Conservation (phyloP, 2,329 filamentous ascomycete species). For the Coniochaeta pulveracea region DNA sequence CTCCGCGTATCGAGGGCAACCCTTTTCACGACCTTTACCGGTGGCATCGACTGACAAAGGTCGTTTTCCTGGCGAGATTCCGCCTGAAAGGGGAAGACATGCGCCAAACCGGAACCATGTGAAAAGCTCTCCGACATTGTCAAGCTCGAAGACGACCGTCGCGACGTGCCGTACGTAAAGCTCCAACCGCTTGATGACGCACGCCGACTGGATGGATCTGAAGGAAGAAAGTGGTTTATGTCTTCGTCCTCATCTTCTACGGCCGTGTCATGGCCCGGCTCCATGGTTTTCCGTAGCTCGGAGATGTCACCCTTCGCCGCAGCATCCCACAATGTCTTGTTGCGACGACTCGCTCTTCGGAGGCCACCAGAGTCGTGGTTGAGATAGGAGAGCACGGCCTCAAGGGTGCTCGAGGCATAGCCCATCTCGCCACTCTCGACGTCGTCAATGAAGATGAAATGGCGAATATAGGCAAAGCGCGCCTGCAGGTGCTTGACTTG, state of each 20-base stretch:
- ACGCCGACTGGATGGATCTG: constrained; percentile 28
- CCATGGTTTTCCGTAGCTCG: constrained; percentile 67
- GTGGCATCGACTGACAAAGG: constrained; percentile 17
- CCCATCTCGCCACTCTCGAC: constrained; percentile 94
- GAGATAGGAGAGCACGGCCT: constrained; percentile 85
- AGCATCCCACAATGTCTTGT: constrained; percentile 81
- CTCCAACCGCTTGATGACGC: constrained; percentile 34
- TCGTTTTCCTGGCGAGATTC: constrained; percentile 14
- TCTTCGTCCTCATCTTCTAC: constrained; percentile 28
- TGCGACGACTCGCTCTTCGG: constrained; percentile 74
- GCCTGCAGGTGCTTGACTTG: constrained; percentile 82
- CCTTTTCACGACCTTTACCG: constrained; percentile 52
- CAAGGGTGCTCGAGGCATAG: constrained; percentile 90
- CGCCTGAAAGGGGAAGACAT: constrained; percentile 82
- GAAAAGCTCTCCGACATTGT: constrained; percentile 39
- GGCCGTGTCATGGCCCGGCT: constrained; percentile 46
- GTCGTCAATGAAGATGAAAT: constrained; percentile 96
- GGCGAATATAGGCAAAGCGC: constrained; percentile 84
- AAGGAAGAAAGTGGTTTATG: too few species aligned
- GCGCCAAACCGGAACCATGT: constrained; percentile 51
- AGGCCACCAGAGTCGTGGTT: constrained; percentile 71
- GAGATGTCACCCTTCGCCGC: constrained; percentile 65
- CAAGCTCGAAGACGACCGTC: constrained; percentile 25
- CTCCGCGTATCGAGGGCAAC: constrained; percentile 88
- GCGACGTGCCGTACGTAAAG: constrained; percentile 28